Evolutionary conservation across 2,329 filamentous ascomycete species (phyloP), one percentile per base, ranked within the genome.

Genomic region (Diplodia intermedia): DNA sequence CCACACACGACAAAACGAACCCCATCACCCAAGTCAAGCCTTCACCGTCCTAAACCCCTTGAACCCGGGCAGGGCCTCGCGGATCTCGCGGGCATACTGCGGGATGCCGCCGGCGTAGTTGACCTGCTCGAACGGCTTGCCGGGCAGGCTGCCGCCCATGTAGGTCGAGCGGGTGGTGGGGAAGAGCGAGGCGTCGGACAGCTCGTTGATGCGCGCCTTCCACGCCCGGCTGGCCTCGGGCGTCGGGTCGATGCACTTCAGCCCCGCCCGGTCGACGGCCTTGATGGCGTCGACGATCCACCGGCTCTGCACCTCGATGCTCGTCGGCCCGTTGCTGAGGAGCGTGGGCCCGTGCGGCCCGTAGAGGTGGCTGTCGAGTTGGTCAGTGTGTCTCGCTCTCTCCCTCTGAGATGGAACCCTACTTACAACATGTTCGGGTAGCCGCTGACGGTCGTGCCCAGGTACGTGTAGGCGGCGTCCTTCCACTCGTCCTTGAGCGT

Each of bases 141-240:
- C 82, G 1, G 82, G 81, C 11, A 83, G 75, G 56, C 82, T 83
- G n/a, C 79, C 79, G 8, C 78, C 78, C 79, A 80, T 80, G 65
- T 83, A 83, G 79, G 65, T 66, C 29, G 65, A 66, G 38, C 36
- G 77, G 0, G 79, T 79, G 29, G 75, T 75, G 8, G 80, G 79
- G 70, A 82, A 79, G 29, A 83, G 69, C 4, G 80, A 81, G 72
- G 77, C 76, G 40, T 80, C 78, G 15, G 75, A 78, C 31, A 82
- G 57, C 73, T 80, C 75, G 29, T 77, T 79, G 56, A 83, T 78
- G 72, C 72, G 74, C 63, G 74, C 69, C 69, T 74, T 79, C 80
- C 81, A 82, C 55, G 78, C 74, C 15, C 76, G 75, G 69, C 81
- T 79, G 2, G 77, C 77, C 33, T 79, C 75, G n/a, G 70, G 68